Base-by-base conservation (phyloP, 441 rosid genomes). In the Populus tomentosa region DNA sequence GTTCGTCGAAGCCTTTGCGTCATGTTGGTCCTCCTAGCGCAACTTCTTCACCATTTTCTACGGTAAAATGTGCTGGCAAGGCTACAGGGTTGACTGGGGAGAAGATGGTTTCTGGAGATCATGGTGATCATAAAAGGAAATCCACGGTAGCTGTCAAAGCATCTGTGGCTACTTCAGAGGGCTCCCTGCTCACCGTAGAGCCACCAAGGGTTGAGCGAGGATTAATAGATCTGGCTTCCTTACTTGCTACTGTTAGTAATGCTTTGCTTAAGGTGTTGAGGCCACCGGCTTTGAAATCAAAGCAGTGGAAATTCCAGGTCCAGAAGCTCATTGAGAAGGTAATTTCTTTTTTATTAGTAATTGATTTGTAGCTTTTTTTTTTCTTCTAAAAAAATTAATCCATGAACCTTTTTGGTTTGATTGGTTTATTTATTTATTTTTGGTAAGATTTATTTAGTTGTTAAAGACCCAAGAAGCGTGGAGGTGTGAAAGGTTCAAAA, bases 241-340 rank as follows among this genome's bases (percentile, higher is more conserved):
- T 81, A 68, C 21, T 84, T 3, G 80, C 78, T 9, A 66, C 24
- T 53, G 46, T 80, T 24, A 14, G 65, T 3, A 67, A n/a, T 26
- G 75, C 81, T 5, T 62, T 83, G 77, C 73, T 77, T 70, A 79
- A 73, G 72, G 59, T 74, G 11, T 79, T 78, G 70, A 84, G 71
- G 70, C 70, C 65, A 67, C 69, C 64, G 26, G 82, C 79, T 62
- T 46, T 80, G 56, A 78, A 80, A 66, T 79, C 18, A 64, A 79
- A 50, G 71, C 70, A 85, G 16, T 38, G 77, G 87, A 87, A 70
- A 72, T 70, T 79, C 5, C 83, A 84, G 30, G 70, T 83, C 71
- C 93, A 93, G 78, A 76, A 73, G 78, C 30, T 86, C 72, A 53
- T 87, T 69, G 89, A 93, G 82, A 91, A 80, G 88, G 93, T 90